Percentiles rank a stretch among this genome's conserved stretches.
Evolutionary conservation across 345 rosid genomes (phyloP).

Genomic region (Cochlearia excelsa): DNA sequence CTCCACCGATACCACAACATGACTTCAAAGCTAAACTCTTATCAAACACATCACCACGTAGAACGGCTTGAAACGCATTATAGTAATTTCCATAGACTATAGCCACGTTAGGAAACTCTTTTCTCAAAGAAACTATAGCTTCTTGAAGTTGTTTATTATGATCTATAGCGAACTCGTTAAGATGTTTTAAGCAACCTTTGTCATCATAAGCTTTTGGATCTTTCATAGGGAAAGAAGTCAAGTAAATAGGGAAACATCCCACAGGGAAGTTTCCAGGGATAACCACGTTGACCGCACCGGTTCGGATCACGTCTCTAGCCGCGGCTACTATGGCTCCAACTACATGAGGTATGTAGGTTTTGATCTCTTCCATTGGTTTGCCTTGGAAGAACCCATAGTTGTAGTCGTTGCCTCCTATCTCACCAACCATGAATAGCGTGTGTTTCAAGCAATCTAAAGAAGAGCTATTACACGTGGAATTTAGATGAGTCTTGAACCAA

Average conservation of each 20-base stretch:
- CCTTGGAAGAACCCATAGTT: slow-evolving; percentile 36
- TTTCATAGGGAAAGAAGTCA: slow-evolving; percentile 19
- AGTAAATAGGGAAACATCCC: slow-evolving; percentile 31
- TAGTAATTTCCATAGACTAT: slow-evolving; percentile 30
- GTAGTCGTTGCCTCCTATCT: slow-evolving; percentile 44
- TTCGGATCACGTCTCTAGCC: slow-evolving; percentile 27
- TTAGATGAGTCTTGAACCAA: slow-evolving; percentile 35
- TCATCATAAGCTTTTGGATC: slow-evolving; percentile 32
- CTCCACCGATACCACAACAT: slow-evolving; percentile 38
- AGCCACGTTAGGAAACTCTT: slow-evolving; percentile 20
- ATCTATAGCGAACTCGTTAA: slow-evolving; percentile 23
- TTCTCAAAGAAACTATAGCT: slow-evolving; percentile 14
- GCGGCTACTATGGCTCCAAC: slow-evolving; percentile 37
- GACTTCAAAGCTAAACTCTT: slow-evolving; percentile 22
- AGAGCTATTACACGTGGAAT: slow-evolving; percentile 12
- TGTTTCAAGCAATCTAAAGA: slow-evolving; percentile 25
- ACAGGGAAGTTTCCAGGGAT: slow-evolving; percentile 27
- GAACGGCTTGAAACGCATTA: slow-evolving; percentile 20
- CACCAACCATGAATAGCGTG: slow-evolving; percentile 37
- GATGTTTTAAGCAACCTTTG: slow-evolving; percentile 23
- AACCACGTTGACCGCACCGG: slow-evolving; percentile 28
- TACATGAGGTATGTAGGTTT: slow-evolving; percentile 35
- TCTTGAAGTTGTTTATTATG: slow-evolving; percentile 28
- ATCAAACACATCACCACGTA: slow-evolving; percentile 21
- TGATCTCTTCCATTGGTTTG: slow-evolving; percentile 22